These are phyloP conservation scores for Aspergillus heteromorphus DNA, from an alignment of 495 filamentous ascomycete species.

Conservation along the genomic window DNA sequence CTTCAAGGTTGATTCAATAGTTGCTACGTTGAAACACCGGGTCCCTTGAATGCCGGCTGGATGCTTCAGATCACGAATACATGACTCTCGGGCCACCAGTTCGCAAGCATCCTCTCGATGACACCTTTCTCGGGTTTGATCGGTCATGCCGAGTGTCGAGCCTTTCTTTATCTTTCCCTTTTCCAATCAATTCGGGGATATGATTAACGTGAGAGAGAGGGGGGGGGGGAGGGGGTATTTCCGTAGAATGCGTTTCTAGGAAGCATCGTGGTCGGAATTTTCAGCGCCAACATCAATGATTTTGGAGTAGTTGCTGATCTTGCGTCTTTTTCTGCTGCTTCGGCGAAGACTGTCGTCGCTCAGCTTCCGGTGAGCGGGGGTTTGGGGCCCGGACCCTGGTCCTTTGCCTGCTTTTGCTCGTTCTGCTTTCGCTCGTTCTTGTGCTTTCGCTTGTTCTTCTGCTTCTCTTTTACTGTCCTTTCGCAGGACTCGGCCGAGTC, in stretches of 20 bases:
- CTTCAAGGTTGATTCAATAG: neutral
- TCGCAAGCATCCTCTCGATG: neutral
- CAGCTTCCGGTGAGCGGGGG: neutral
- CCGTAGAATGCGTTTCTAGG: neutral
- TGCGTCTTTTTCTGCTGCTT: conserved; percentile 22
- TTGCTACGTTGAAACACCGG: neutral
- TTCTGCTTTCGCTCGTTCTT: neutral
- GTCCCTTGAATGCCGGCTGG: neutral
- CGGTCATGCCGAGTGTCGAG: neutral
- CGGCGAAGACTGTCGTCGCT: conserved; percentile 8
- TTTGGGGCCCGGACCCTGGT: too few species aligned
- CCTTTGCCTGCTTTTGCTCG: neutral
- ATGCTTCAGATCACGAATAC: neutral
- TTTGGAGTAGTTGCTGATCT: conserved; percentile 26
- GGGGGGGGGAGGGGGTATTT: too few species aligned
- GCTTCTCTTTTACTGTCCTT: neutral
- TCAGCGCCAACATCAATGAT: conserved; percentile 24
- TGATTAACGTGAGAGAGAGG: neutral
- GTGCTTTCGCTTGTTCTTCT: neutral
- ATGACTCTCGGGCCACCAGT: neutral
- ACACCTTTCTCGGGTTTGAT: neutral
- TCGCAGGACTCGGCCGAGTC: neutral
- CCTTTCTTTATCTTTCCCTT: neutral
- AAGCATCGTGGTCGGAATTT: conserved; percentile 18
- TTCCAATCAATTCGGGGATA: neutral